These are phyloP conservation scores for Apostasia ramifera DNA, from an alignment of 106 monocot genomes.

Conservation along the genomic window DNA sequence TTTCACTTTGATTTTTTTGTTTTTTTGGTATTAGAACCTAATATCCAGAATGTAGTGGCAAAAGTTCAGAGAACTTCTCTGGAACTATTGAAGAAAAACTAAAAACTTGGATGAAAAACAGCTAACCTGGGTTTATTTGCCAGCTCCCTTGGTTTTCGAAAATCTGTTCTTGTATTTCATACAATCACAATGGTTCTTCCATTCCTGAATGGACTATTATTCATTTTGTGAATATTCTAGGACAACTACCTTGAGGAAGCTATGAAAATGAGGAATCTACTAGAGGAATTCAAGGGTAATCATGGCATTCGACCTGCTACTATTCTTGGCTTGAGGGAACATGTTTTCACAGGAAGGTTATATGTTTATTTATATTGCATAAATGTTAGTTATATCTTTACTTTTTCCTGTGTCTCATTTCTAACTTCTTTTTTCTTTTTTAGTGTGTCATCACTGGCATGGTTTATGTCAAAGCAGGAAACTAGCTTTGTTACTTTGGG, in stretches of 20 bases:
- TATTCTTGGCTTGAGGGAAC: conserved; percentile 93
- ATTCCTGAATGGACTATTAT: too few relatives aligned
- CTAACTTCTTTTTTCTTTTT: conserved; percentile 1
- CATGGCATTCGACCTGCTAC: conserved; percentile 71
- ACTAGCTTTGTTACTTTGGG: conserved; percentile 99
- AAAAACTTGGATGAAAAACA: too few relatives aligned
- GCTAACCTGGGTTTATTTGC: too few relatives aligned
- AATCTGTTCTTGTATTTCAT: too few relatives aligned
- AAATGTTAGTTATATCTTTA: not conserved
- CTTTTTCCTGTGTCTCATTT: not conserved
- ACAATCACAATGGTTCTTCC: too few relatives aligned
- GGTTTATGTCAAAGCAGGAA: conserved; percentile 98
- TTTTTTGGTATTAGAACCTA: too few relatives aligned
- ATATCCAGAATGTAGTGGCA: too few relatives aligned
- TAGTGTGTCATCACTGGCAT: conserved; percentile 92
- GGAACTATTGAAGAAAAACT: too few relatives aligned
- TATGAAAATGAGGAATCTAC: conserved; percentile 93
- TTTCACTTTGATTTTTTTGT: too few relatives aligned
- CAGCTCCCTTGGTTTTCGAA: too few relatives aligned
- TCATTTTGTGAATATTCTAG: conserved; percentile 13
- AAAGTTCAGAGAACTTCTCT: too few relatives aligned
- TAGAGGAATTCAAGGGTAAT: conserved; percentile 73
- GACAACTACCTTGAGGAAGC: conserved; percentile 99
- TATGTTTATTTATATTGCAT: not conserved
- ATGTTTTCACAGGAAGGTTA: conserved; percentile 98